Conservation (phyloP, 2,329 filamentous ascomycete genomes). For the Cadophora luteo-olivacea region DNA sequence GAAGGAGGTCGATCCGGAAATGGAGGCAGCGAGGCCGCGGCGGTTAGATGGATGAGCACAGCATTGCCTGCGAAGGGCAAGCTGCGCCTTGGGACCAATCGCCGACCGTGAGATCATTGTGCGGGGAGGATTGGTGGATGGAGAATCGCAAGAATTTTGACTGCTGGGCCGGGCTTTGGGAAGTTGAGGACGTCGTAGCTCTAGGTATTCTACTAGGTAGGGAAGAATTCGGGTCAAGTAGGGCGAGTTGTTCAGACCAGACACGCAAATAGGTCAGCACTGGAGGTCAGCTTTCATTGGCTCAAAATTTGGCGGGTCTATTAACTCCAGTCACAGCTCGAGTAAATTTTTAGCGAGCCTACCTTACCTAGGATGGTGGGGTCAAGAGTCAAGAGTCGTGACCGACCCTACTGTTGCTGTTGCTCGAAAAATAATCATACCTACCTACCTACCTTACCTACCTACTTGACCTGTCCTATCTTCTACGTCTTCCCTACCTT, state of each 20-base stretch:
- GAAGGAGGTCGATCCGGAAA: slow-evolving; percentile 74
- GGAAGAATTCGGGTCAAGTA: slow-evolving; percentile 25
- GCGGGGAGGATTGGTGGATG: slow-evolving; percentile 50
- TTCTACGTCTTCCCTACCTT: background rate
- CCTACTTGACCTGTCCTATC: background rate
- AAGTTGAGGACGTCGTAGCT: slow-evolving; percentile 34
- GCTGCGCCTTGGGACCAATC: slow-evolving; percentile 68
- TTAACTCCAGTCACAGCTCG: background rate
- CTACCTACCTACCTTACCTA: too few species aligned
- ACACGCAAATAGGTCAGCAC: background rate
- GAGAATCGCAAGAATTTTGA: slow-evolving; percentile 31
- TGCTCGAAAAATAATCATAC: background rate
- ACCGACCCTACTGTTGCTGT: background rate
- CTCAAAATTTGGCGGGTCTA: too few species aligned
- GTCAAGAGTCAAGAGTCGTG: slow-evolving; percentile 9
- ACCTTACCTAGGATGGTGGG: background rate
- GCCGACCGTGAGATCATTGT: slow-evolving; percentile 73
- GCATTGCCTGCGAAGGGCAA: slow-evolving; percentile 64
- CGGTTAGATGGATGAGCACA: slow-evolving; percentile 60
- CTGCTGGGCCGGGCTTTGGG: background rate
- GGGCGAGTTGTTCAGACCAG: background rate
- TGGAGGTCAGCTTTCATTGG: background rate
- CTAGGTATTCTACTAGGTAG: slow-evolving; percentile 19
- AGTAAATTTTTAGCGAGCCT: background rate
- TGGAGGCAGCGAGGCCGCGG: slow-evolving; percentile 68